These are phyloP conservation scores for Aaosphaeria pasadenensis DNA, from an alignment of 2,329 filamentous ascomycete species.

Conservation along the genomic window DNA sequence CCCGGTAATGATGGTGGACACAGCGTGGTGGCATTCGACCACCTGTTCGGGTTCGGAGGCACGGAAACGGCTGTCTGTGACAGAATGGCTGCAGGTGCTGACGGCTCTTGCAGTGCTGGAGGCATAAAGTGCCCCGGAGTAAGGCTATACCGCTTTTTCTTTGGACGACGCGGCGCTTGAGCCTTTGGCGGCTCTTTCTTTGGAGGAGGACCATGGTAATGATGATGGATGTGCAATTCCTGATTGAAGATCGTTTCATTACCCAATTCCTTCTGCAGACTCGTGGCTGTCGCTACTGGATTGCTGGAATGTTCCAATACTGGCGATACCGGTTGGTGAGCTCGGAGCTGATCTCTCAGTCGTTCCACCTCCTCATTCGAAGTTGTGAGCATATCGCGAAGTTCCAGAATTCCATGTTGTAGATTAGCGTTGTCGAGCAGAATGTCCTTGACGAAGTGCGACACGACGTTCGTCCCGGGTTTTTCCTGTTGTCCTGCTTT, in stretches of 20 bases:
- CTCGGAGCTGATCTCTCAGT: slow-evolving; percentile 75
- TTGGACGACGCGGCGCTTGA: slow-evolving; percentile 53
- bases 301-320: slow-evolving; percentile 32
- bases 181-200: slow-evolving; percentile 46
- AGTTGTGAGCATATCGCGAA: slow-evolving; percentile 83
- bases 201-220: slow-evolving; percentile 69
- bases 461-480: slow-evolving; percentile 70
- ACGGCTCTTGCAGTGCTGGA: slow-evolving; percentile 42
- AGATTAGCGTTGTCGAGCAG: slow-evolving; percentile 92
- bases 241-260: slow-evolving; percentile 27
- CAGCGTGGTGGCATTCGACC: slow-evolving; percentile 65
- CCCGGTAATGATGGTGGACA: slow-evolving; percentile 72
- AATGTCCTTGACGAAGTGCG: slow-evolving; percentile 93
- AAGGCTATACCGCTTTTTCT: slow-evolving; percentile 68
- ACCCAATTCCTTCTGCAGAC: slow-evolving; percentile 70
- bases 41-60: slow-evolving; percentile 53
- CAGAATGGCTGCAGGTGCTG: slow-evolving; percentile 57
- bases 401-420: slow-evolving; percentile 85
- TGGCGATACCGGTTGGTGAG: slow-evolving; percentile 63
- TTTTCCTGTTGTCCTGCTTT: slow-evolving; percentile 57
- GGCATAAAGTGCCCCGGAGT: slow-evolving; percentile 51
- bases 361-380: slow-evolving; percentile 93
- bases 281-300: slow-evolving; percentile 34
- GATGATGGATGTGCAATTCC: slow-evolving; percentile 89
- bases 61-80: slow-evolving; percentile 61